These are phyloP conservation scores for Jamesozyma rosinii DNA, from an alignment of 805 yeast genomes.

Conservation along the genomic window DNA sequence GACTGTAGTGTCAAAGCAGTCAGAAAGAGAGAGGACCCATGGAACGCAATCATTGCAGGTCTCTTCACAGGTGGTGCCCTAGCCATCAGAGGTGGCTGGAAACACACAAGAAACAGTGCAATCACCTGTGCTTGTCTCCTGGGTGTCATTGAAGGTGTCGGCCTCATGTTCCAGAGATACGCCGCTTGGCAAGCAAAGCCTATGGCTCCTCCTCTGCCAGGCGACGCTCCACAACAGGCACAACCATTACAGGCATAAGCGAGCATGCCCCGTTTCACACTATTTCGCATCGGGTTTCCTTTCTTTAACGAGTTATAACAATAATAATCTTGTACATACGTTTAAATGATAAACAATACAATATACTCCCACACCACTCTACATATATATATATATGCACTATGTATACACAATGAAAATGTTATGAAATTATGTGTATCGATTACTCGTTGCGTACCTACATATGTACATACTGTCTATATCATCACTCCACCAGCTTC, in stretches of 20 bases:
- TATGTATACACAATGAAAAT: too few species aligned
- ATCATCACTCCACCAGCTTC: slow-evolving; percentile 2
- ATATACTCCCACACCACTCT: too few species aligned
- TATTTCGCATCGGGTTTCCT: background rate
- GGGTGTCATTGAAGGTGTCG: slow-evolving; percentile 97
- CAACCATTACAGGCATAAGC: slow-evolving; percentile 31
- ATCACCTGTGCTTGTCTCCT: slow-evolving; percentile 94
- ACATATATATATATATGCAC: too few species aligned
- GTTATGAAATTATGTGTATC: too few species aligned
- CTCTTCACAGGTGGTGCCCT: slow-evolving; percentile 96
- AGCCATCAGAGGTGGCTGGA: slow-evolving; percentile 98
- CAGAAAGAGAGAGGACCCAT: slow-evolving; percentile 95
- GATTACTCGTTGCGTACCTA: too few species aligned
- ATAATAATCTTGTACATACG: background rate
- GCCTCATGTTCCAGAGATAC: slow-evolving; percentile 86
- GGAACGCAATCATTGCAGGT: slow-evolving; percentile 97
- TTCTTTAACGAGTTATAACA: background rate
- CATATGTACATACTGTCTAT: too few species aligned
- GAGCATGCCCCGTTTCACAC: background rate
- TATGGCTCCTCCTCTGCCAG: slow-evolving; percentile 51
- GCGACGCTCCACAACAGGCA: slow-evolving; percentile 13
- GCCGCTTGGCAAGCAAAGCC: slow-evolving; percentile 78
- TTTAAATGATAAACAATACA: background rate
- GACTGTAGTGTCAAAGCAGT: slow-evolving; percentile 94
- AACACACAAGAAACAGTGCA: slow-evolving; percentile 91